Evolutionary conservation across 441 rosid species (phyloP).

Genomic region (Erysimum cheiri): DNA sequence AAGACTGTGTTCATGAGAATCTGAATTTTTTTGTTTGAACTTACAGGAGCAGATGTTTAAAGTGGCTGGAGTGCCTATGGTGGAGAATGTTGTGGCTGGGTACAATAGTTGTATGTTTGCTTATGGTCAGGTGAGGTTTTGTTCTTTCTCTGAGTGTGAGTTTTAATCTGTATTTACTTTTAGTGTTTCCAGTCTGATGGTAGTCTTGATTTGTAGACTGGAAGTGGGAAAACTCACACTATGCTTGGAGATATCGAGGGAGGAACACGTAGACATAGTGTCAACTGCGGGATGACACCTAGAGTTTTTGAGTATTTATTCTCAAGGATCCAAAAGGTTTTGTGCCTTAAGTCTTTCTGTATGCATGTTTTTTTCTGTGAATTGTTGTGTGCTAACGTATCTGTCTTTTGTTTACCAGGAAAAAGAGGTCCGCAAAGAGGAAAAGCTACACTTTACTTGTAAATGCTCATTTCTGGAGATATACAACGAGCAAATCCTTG

Average conservation of each 20-base stretch:
- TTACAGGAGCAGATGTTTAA: constrained; percentile 86
- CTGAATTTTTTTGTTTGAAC: constrained; percentile 12
- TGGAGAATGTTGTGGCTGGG: constrained; percentile 93
- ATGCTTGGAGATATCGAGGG: constrained; percentile 99
- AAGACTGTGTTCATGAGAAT: not conserved
- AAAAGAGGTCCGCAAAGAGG: constrained; percentile 83
- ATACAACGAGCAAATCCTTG: constrained; percentile 97
- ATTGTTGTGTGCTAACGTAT: constrained; percentile 18
- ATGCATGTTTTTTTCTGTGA: not conserved
- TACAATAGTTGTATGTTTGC: constrained; percentile 99
- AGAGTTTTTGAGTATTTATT: constrained; percentile 92
- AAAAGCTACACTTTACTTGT: constrained; percentile 76
- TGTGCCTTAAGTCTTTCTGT: not conserved
- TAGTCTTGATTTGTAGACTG: constrained; percentile 66
- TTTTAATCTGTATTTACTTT: not conserved
- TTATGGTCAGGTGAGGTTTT: constrained; percentile 87
- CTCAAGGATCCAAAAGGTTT: constrained; percentile 92
- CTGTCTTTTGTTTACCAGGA: constrained; percentile 63
- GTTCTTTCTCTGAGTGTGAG: not conserved
- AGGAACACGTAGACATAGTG: constrained; percentile 94
- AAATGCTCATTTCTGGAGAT: constrained; percentile 98
- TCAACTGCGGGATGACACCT: constrained; percentile 96
- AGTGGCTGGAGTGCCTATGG: constrained; percentile 98
- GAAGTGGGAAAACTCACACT: constrained; percentile 99
- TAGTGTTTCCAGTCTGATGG: constrained; percentile 10